Evolutionary conservation across 352 stramenopile species (phyloP).

Genomic region (Pythium rhizo-oryzae): DNA sequence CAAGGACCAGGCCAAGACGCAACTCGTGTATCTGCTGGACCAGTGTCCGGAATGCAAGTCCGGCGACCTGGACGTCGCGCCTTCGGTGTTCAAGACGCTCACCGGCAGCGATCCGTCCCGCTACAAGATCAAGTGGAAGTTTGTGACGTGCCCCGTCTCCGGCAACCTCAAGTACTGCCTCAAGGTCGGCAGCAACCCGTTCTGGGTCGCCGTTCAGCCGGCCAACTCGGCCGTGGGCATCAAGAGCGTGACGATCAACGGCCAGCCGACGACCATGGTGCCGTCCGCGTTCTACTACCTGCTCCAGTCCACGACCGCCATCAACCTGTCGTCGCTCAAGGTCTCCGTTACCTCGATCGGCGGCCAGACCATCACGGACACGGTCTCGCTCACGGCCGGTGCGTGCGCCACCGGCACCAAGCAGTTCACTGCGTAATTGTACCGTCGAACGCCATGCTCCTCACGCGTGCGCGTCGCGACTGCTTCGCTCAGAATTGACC

Average conservation of each 20-base stretch:
- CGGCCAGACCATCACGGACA: slow-evolving; percentile 58
- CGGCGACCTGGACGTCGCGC: slow-evolving; percentile 63
- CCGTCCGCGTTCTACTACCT: slow-evolving; percentile 51
- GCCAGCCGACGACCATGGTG: slow-evolving; percentile 50
- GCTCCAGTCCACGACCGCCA: slow-evolving; percentile 21
- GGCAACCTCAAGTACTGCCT: slow-evolving; percentile 49
- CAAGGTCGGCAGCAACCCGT: slow-evolving; percentile 56
- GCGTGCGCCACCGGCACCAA: slow-evolving; percentile 48
- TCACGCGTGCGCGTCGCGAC: no score
- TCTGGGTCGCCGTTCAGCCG: slow-evolving; percentile 62
- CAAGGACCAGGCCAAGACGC: slow-evolving; percentile 27
- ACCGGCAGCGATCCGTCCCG: slow-evolving; percentile 31
- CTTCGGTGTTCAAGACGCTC: slow-evolving; percentile 37
- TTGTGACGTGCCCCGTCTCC: slow-evolving; percentile 40
- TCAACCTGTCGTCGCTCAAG: slow-evolving; percentile 36
- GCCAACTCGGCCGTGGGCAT: slow-evolving; percentile 53
- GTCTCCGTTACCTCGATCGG: slow-evolving; percentile 58
- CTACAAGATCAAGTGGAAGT: slow-evolving; percentile 41
- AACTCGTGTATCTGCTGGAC: slow-evolving; percentile 69
- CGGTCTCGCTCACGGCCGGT: slow-evolving; percentile 47
- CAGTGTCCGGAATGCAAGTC: slow-evolving; percentile 53
- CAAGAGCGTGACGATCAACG: slow-evolving; percentile 54
- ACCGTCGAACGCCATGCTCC: no score
- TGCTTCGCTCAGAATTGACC: no score
- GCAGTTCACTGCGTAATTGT: slow-evolving; percentile 42